These are phyloP conservation scores for Mucor mucedo DNA, from an alignment of 371 early-diverging fungal species.

Conservation along the genomic window DNA sequence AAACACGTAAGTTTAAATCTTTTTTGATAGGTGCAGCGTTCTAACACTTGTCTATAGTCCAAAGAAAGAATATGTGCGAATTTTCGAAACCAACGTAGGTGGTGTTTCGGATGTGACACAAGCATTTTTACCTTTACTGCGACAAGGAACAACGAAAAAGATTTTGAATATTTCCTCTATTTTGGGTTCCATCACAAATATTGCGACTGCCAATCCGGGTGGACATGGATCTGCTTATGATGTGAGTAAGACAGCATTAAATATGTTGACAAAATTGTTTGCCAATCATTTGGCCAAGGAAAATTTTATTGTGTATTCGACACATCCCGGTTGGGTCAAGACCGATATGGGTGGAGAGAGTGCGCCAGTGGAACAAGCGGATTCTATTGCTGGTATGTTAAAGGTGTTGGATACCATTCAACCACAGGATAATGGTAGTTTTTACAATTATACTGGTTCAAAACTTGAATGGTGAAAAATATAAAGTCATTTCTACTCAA, in stretches of 20 bases:
- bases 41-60: not conserved
- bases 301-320: slow-evolving; percentile 26
- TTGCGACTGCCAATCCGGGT: not conserved
- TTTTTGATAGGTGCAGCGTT: not conserved
- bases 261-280: slow-evolving; percentile 26
- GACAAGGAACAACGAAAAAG: slow-evolving; percentile 26
- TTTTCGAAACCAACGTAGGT: slow-evolving; percentile 28
- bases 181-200: slow-evolving; percentile 17
- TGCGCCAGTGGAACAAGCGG: slow-evolving; percentile 5
- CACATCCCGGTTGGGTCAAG: slow-evolving; percentile 31
- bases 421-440: slow-evolving; percentile 19
- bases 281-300: slow-evolving; percentile 24
- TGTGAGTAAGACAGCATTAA: slow-evolving; percentile 26
- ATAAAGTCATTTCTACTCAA: too few relatives aligned
- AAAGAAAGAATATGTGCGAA: not conserved
- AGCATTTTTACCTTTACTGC: slow-evolving; percentile 29
- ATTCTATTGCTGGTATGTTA: slow-evolving; percentile 24
- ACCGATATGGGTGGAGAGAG: slow-evolving; percentile 30
- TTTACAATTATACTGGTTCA: slow-evolving; percentile 10
- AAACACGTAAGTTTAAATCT: not conserved
- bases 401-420: slow-evolving; percentile 11
- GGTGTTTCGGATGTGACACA: slow-evolving; percentile 21
- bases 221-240: slow-evolving; percentile 5
- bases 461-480: not conserved
- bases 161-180: slow-evolving; percentile 32